Percentiles rank a stretch among this genome's conserved stretches.
Evolutionary conservation across 2,329 filamentous ascomycete species (phyloP).

Genomic region (Scytalidium lignicola): DNA sequence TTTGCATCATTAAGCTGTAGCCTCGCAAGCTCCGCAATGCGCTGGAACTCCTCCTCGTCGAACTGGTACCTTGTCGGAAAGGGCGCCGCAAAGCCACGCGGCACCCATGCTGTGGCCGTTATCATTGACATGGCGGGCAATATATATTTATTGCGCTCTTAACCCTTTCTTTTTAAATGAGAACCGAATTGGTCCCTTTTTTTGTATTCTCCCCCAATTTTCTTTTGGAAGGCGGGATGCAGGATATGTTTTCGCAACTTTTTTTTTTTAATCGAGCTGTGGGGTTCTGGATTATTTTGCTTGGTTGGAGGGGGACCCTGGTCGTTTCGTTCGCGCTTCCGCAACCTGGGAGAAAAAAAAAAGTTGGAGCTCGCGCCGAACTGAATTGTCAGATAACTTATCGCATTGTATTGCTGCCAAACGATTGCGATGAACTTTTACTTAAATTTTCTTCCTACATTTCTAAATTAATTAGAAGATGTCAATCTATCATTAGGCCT

Average conservation of each 20-base stretch:
- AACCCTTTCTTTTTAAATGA: too few species aligned
- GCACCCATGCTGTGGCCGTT: constrained; percentile 54
- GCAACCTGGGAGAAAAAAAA: not conserved
- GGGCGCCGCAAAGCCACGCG: constrained; percentile 52
- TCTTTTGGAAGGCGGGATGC: too few species aligned
- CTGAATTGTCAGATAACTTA: too few species aligned
- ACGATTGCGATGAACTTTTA: too few species aligned
- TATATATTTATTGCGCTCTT: too few species aligned
- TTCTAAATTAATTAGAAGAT: too few species aligned
- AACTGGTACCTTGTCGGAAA: constrained; percentile 54
- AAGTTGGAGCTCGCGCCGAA: not conserved
- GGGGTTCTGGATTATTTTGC: not conserved
- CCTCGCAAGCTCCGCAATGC: constrained; percentile 53
- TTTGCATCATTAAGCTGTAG: constrained; percentile 80
- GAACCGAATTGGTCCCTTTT: too few species aligned
- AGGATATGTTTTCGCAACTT: not conserved
- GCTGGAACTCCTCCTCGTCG: constrained; percentile 52
- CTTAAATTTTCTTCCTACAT: too few species aligned
- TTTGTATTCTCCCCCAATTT: too few species aligned
- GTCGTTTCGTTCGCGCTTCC: not conserved
- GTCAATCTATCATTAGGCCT: too few species aligned
- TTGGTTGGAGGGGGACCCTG: not conserved
- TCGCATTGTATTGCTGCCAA: too few species aligned
- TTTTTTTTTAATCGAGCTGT: not conserved
- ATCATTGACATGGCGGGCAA: constrained; percentile 44